These are phyloP conservation scores for Trichoderma sp. DNA, from an alignment of 2,329 filamentous ascomycete species.

Conservation along the genomic window DNA sequence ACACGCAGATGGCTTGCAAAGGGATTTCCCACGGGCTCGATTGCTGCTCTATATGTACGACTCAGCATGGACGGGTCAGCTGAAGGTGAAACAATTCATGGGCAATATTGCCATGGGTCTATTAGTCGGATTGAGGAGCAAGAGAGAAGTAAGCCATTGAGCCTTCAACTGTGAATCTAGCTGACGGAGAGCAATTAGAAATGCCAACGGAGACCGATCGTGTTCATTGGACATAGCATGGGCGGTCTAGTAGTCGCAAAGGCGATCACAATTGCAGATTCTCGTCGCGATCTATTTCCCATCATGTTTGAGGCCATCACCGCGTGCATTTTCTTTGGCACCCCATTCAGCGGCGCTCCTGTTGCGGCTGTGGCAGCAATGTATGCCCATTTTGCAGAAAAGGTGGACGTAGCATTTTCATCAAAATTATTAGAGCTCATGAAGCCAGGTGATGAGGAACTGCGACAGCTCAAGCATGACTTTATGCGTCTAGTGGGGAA, in stretches of 20 bases:
- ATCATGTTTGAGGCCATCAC: conserved; percentile 42
- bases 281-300: conserved; percentile 35
- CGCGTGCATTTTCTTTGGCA: conserved; percentile 41
- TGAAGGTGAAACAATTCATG: conserved; percentile 43
- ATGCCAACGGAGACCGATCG: conserved; percentile 31
- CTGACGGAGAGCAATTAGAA: background rate
- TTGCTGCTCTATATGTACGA: conserved; percentile 42
- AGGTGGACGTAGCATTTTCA: conserved; percentile 30
- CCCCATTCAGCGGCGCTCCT: conserved; percentile 39
- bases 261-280: conserved; percentile 34
- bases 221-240: conserved; percentile 45
- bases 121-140: conserved; percentile 34
- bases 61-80: conserved; percentile 39
- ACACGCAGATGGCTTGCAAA: conserved; percentile 34
- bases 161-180: no score
- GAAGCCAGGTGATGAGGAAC: conserved; percentile 38
- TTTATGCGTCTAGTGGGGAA: conserved; percentile 39
- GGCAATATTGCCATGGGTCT: conserved; percentile 38
- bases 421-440: conserved; percentile 41
- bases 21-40: conserved; percentile 40
- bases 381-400: conserved; percentile 36
- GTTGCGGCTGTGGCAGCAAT: conserved; percentile 38
- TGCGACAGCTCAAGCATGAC: conserved; percentile 38
- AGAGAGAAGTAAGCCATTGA: conserved; percentile 32
- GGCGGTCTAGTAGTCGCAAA: conserved; percentile 44